Percentiles rank a stretch among this genome's conserved stretches.
Conservation (phyloP, 441 rosid species). For the Jatropha multifida region DNA sequence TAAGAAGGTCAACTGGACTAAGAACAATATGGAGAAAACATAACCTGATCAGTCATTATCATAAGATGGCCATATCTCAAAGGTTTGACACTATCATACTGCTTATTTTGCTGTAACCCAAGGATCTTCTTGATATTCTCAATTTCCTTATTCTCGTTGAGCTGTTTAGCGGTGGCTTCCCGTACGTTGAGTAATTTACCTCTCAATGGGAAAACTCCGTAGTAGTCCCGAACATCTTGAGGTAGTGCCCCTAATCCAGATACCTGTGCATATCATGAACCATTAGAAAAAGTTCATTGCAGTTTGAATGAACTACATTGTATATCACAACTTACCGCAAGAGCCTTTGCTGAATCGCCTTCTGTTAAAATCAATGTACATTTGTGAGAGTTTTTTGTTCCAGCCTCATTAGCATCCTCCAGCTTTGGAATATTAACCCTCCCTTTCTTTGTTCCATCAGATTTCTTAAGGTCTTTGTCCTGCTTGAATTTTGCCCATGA, state of each 20-base stretch:
- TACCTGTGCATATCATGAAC: slow-evolving; percentile 40
- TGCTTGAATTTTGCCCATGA: slow-evolving; percentile 89
- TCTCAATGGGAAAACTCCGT: slow-evolving; percentile 90
- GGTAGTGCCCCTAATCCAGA: slow-evolving; percentile 69
- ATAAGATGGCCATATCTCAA: slow-evolving; percentile 95
- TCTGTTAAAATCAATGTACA: slow-evolving; percentile 95
- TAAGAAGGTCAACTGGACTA: slow-evolving; percentile 2
- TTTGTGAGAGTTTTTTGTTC: slow-evolving; percentile 66
- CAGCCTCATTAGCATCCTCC: slow-evolving; percentile 93
- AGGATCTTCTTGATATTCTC: slow-evolving; percentile 85
- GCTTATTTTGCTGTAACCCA: slow-evolving; percentile 82
- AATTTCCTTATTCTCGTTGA: slow-evolving; percentile 83
- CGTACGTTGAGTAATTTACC: slow-evolving; percentile 94
- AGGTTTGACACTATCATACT: slow-evolving; percentile 62
- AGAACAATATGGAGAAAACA: background rate
- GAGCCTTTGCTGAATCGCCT: slow-evolving; percentile 98
- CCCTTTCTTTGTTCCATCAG: slow-evolving; percentile 75
- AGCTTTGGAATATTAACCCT: slow-evolving; percentile 67
- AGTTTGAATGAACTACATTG: background rate
- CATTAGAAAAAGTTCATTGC: background rate
- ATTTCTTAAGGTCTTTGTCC: slow-evolving; percentile 87
- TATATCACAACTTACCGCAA: slow-evolving; percentile 63
- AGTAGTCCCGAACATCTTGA: slow-evolving; percentile 49
- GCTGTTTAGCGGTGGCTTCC: slow-evolving; percentile 84
- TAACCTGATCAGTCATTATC: slow-evolving; percentile 99